Percentiles rank a stretch among this genome's conserved stretches.
Conservation (phyloP, 2,329 filamentous ascomycete species). For the Arthrobotrys sphaeroides region DNA sequence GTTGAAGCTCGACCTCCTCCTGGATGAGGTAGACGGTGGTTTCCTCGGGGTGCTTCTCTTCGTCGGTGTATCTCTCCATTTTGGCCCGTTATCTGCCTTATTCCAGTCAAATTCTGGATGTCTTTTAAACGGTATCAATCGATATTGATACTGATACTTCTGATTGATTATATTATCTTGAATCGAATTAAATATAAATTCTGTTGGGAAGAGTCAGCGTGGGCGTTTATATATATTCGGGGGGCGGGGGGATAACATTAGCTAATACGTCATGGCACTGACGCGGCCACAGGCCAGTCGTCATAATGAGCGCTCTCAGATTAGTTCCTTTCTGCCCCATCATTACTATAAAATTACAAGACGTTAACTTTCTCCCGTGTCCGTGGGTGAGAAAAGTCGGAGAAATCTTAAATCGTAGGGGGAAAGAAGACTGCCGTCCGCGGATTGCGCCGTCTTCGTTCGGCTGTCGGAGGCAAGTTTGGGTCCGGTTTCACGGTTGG, state of each 20-base stretch:
- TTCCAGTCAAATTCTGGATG: background rate
- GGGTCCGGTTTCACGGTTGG: too few species aligned
- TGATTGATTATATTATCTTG: background rate
- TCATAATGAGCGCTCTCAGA: constrained; percentile 18
- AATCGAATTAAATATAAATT: background rate
- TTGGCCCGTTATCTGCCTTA: background rate
- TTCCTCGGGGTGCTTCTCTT: constrained; percentile 17
- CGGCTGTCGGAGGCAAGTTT: background rate
- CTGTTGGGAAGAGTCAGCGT: background rate
- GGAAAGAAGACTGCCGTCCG: background rate
- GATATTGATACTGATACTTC: too few species aligned
- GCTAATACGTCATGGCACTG: constrained; percentile 24
- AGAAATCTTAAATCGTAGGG: background rate
- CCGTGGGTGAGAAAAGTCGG: background rate
- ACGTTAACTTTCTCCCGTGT: background rate
- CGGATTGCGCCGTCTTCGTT: constrained; percentile 3
- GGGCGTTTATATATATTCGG: background rate
- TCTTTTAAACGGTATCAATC: too few species aligned
- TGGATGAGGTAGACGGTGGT: constrained; percentile 29
- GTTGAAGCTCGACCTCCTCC: constrained; percentile 16
- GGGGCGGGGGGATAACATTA: background rate
- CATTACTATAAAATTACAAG: background rate
- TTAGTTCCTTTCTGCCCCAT: background rate
- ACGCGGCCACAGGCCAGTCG: constrained; percentile 17
- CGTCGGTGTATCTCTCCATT: constrained; percentile 53